Conservation (phyloP, 1,139 yeast genomes). For the Wickerhamomyces sp. region DNA sequence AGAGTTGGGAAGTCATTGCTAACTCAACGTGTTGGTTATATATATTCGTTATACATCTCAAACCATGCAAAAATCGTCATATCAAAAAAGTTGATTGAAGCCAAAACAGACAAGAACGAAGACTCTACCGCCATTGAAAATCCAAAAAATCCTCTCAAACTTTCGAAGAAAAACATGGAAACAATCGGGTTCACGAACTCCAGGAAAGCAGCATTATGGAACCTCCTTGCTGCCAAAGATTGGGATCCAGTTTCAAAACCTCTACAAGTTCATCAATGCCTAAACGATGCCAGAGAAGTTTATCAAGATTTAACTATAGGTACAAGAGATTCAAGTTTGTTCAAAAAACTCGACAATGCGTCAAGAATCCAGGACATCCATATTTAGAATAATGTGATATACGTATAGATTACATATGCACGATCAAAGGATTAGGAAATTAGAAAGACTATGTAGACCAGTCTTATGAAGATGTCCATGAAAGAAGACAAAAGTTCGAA, state of each 20-base stretch:
- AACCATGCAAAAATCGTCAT: slow-evolving; percentile 18
- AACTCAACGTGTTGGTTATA: slow-evolving; percentile 43
- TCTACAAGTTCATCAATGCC: slow-evolving; percentile 16
- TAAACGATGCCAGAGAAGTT: slow-evolving; percentile 7
- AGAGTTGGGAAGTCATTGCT: slow-evolving; percentile 37
- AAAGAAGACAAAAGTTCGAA: not conserved
- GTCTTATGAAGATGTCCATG: too few species aligned
- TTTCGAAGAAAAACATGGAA: slow-evolving; percentile 32
- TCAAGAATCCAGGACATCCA: not conserved
- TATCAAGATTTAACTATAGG: slow-evolving; percentile 14
- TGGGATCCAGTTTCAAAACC: slow-evolving; percentile 43
- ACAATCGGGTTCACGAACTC: slow-evolving; percentile 52
- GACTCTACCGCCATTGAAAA: slow-evolving; percentile 16
- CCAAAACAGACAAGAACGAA: slow-evolving; percentile 4
- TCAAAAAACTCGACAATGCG: slow-evolving; percentile 12
- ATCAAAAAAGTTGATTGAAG: slow-evolving; percentile 12
- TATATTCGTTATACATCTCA: slow-evolving; percentile 34
- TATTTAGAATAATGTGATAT: too few species aligned
- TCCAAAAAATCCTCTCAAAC: slow-evolving; percentile 34
- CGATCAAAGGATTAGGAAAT: too few species aligned
- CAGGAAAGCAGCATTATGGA: slow-evolving; percentile 79
- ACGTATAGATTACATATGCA: too few species aligned
- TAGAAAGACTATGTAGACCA: too few species aligned
- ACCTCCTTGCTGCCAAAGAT: slow-evolving; percentile 67
- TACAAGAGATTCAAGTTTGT: slow-evolving; percentile 20